These are phyloP conservation scores for Dictyostelium discoideum DNA, from an alignment of 78 protist genomes.

Conservation along the genomic window DNA sequence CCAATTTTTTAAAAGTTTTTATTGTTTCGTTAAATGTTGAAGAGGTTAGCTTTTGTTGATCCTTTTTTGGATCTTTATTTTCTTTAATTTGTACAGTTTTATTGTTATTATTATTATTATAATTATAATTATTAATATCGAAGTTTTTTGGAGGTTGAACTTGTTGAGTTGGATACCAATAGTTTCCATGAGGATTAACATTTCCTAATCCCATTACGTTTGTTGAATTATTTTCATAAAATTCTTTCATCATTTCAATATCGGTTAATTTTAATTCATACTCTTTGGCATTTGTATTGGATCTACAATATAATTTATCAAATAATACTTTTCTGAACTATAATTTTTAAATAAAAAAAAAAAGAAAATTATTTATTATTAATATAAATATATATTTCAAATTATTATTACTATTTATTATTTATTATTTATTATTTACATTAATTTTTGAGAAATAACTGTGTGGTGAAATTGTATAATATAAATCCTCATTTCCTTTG, in stretches of 20 bases:
- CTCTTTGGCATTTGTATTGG: conserved; percentile 50
- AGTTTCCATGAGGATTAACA: not conserved
- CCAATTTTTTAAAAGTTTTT: not conserved
- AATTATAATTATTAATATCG: not conserved
- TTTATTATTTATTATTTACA: not conserved
- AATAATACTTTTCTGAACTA: conserved; percentile 38
- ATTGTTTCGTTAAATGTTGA: not conserved
- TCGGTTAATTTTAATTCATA: conserved; percentile 38
- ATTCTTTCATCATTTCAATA: conserved; percentile 19
- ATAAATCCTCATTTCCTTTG: conserved; percentile 39
- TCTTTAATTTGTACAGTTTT: not conserved
- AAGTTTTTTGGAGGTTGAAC: not conserved
- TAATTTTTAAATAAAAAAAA: not conserved
- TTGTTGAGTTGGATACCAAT: conserved; percentile 56
- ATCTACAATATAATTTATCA: conserved; percentile 49
- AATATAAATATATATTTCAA: no score
- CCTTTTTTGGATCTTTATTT: not conserved
- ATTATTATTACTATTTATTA: no score
- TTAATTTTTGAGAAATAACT: conserved; percentile 8
- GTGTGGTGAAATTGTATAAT: conserved; percentile 60
- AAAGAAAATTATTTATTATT: not conserved
- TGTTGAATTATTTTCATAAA: not conserved
- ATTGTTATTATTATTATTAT: no score
- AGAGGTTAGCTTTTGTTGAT: not conserved
- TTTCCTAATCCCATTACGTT: conserved; percentile 25